phyloP scores from a whole-genome alignment of 1,284 basidiomycete species.

The Ganoderma sinense region DNA sequence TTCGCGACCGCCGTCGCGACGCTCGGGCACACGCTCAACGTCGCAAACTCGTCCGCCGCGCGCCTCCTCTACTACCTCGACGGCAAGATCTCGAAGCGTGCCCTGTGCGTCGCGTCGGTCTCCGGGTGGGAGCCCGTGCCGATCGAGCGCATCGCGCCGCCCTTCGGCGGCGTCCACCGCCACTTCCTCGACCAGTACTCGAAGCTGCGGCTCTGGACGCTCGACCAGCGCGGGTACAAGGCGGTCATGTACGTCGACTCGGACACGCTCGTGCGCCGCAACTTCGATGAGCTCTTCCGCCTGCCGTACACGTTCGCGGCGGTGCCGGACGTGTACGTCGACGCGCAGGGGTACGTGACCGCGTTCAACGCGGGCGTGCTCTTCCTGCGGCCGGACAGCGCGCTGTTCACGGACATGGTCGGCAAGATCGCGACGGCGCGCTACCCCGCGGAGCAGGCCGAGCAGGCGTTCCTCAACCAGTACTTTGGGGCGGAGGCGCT shows the following conservation, averaged over 20 bases:
- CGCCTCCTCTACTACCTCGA: conserved; percentile 49
- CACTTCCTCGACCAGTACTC: conserved; percentile 54
- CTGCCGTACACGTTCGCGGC: conserved; percentile 52
- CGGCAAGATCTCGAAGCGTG: conserved; percentile 45
- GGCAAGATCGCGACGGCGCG: conserved; percentile 42
- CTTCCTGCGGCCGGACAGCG: conserved; percentile 43
- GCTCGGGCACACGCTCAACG: conserved; percentile 47
- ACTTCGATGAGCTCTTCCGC: conserved; percentile 55
- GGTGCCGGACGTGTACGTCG: conserved; percentile 49
- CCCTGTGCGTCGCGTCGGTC: conserved; percentile 48
- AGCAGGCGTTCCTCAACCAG: conserved; percentile 54
- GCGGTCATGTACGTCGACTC: conserved; percentile 50
- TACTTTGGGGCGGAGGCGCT: conserved; percentile 48
- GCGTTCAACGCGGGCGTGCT: conserved; percentile 55
- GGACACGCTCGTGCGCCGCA: conserved; percentile 49
- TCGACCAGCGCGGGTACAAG: conserved; percentile 45
- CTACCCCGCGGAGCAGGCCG: conserved; percentile 47
- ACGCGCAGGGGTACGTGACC: conserved; percentile 44
- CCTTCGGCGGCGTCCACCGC: conserved; percentile 43
- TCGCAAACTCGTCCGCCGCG: conserved; percentile 43
- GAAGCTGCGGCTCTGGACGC: conserved; percentile 51
- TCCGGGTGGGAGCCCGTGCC: conserved; percentile 49
- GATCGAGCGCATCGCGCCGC: conserved; percentile 48
- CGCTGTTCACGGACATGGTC: conserved; percentile 46
- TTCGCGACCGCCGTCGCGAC: conserved; percentile 49